phyloP scores from a whole-genome alignment of 345 rosid genomes.

The Bruguiera sexangula region DNA sequence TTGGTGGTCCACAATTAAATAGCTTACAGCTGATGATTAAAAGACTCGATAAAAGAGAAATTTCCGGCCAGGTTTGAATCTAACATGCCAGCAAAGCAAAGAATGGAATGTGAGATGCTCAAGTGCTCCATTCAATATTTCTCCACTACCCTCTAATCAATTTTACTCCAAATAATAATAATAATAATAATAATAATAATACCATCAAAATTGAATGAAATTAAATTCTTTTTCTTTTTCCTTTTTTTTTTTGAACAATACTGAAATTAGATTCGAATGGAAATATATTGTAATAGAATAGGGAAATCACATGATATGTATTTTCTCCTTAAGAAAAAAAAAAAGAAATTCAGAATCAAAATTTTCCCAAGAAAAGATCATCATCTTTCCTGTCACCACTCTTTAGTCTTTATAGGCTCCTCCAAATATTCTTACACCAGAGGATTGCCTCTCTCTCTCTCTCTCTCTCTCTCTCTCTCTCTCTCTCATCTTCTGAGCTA shows the following conservation, averaged over 20 bases:
- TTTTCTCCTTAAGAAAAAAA: background rate
- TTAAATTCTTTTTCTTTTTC: too few relatives aligned
- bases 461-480: conserved; percentile 28
- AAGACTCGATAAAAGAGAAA: too few relatives aligned
- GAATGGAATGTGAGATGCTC: too few relatives aligned
- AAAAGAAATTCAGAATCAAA: background rate
- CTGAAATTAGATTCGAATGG: conserved; percentile 13
- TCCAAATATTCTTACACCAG: conserved; percentile 66
- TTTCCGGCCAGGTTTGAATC: too few relatives aligned
- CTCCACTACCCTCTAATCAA: too few relatives aligned
- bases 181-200: background rate
- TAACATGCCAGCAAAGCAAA: too few relatives aligned
- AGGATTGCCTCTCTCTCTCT: conserved; percentile 38
- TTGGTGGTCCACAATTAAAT: too few relatives aligned
- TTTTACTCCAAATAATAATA: too few relatives aligned
- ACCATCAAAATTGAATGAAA: background rate
- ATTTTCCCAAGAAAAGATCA: background rate
- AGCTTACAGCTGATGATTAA: too few relatives aligned
- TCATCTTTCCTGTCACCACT: conserved; percentile 39
- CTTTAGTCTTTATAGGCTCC: conserved; percentile 31
- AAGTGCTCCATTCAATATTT: too few relatives aligned
- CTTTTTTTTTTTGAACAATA: conserved; percentile 1
- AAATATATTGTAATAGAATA: background rate
- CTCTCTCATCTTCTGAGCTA: conserved; percentile 21
- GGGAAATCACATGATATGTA: background rate